Percentiles rank a stretch among this genome's conserved stretches.
These are phyloP conservation scores for Calonectria naviculata DNA, from an alignment of 2,329 filamentous ascomycete genomes.

Conservation along the genomic window DNA sequence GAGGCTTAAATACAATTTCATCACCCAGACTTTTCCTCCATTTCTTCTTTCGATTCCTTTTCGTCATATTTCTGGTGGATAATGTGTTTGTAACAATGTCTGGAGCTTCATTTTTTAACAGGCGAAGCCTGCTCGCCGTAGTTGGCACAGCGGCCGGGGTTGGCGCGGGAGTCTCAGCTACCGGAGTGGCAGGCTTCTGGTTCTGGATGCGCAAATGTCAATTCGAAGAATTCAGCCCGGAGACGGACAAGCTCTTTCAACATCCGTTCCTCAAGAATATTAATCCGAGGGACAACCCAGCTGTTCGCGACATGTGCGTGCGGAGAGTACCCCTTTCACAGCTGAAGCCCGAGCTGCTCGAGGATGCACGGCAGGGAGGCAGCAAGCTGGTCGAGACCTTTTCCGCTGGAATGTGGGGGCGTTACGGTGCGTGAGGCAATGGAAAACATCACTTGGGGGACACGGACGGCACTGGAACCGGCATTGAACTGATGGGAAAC, in stretches of 20 bases:
- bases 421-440: slow-evolving; percentile 19
- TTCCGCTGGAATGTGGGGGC: slow-evolving; percentile 30
- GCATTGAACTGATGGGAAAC: background rate
- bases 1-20: background rate
- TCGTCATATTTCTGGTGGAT: background rate
- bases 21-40: background rate
- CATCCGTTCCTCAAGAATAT: slow-evolving; percentile 26
- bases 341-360: slow-evolving; percentile 7
- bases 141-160: background rate
- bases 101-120: background rate
- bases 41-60: background rate
- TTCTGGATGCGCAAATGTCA: slow-evolving; percentile 29
- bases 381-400: slow-evolving; percentile 27
- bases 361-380: slow-evolving; percentile 27
- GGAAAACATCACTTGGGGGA: background rate
- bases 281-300: slow-evolving; percentile 32
- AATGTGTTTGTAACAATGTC: background rate
- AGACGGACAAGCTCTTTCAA: slow-evolving; percentile 14
- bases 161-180: background rate
- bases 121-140: background rate
- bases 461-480: background rate
- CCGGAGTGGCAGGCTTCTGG: slow-evolving; percentile 17
- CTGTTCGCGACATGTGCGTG: slow-evolving; percentile 29
- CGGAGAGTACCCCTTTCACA: slow-evolving; percentile 18
- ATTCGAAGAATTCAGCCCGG: slow-evolving; percentile 28